Conservation (phyloP, 1,284 basidiomycete genomes). For the Fistulina hepatica region DNA sequence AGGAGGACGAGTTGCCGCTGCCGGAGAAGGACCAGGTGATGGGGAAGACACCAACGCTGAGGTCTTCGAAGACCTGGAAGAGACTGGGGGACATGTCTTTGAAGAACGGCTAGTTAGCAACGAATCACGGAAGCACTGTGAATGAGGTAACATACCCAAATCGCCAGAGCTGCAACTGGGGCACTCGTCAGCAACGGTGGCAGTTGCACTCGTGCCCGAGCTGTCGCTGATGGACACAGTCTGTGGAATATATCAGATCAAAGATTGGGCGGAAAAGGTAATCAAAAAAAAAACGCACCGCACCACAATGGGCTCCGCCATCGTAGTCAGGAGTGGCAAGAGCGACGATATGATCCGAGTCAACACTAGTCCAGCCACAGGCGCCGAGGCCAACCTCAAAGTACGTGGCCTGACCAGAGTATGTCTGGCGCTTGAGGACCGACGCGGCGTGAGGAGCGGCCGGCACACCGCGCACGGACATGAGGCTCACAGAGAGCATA, state of each 20-base stretch:
- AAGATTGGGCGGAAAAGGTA: too few relatives aligned
- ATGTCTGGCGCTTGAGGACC: too few relatives aligned
- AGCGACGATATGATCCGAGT: constrained; percentile 26
- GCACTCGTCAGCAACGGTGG: constrained; percentile 5
- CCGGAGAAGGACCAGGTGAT: constrained; percentile 21
- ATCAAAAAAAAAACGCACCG: constrained; percentile 14
- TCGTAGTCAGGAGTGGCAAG: constrained; percentile 25
- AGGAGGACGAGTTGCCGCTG: too few relatives aligned
- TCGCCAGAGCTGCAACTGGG: constrained; percentile 1
- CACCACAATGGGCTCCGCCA: constrained; percentile 25
- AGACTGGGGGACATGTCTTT: constrained; percentile 23
- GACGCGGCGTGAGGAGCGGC: too few relatives aligned
- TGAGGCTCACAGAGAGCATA: too few relatives aligned
- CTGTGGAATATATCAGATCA: constrained; percentile 1
- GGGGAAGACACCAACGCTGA: constrained; percentile 20
- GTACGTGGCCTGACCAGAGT: constrained; percentile 24
- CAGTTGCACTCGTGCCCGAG: constrained; percentile 1
- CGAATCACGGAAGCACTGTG: too few relatives aligned
- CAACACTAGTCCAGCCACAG: constrained; percentile 25
- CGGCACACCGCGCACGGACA: too few relatives aligned
- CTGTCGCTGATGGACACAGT: constrained; percentile 2
- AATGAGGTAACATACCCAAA: constrained; percentile 3
- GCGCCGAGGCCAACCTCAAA: constrained; percentile 29
- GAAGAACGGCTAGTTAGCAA: not conserved
- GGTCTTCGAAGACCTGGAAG: constrained; percentile 20